phyloP scores from a whole-genome alignment of 768 basidiomycete species.

The Russula earlei region DNA sequence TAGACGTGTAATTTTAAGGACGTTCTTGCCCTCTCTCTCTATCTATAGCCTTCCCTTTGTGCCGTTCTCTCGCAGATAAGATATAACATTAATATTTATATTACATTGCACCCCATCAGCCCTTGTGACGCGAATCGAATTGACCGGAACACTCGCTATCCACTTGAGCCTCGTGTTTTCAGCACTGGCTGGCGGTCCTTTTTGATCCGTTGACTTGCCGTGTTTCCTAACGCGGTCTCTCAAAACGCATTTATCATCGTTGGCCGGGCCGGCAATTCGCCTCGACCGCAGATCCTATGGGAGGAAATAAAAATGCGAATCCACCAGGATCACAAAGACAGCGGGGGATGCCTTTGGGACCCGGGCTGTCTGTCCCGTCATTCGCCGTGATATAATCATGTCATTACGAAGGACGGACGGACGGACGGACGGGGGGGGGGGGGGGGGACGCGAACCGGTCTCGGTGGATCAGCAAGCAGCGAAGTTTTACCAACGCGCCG shows the following conservation, averaged over 20 bases:
- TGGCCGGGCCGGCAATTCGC: too few species aligned
- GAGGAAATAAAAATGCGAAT: constrained; percentile 15
- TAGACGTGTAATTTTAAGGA: too few species aligned
- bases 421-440: too few species aligned
- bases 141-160: neutral
- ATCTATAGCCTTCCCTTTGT: constrained; percentile 2
- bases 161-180: neutral
- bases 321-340: neutral
- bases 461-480: too few species aligned
- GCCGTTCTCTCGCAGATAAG: neutral
- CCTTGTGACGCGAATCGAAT: neutral
- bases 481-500: too few species aligned
- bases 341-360: neutral
- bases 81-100: constrained; percentile 9
- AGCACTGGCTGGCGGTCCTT: neutral
- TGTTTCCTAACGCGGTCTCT: neutral
- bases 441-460: too few species aligned
- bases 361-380: too few species aligned
- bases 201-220: neutral
- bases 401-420: too few species aligned
- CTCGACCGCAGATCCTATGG: constrained; percentile 11
- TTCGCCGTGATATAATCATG: neutral
- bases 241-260: constrained; percentile 8
- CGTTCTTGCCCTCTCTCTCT: neutral
- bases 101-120: constrained; percentile 7